Evolutionary conservation across 306 rosid genomes (phyloP), one percentile per base, ranked within the genome.

Genomic region (Pyrus betulifolia): DNA sequence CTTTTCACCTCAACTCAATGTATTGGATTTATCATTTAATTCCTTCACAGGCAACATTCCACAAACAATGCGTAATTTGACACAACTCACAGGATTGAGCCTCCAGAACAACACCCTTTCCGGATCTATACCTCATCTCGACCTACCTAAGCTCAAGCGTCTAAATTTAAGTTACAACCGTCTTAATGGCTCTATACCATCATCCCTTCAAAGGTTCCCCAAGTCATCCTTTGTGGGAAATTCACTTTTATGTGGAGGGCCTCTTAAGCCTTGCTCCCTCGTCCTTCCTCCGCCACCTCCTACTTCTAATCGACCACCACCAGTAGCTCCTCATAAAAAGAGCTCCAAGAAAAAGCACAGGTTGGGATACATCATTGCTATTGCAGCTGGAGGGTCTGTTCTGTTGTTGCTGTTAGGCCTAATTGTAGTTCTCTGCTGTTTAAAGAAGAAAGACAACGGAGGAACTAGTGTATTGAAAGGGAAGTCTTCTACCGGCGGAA

Each of bases 221-320:
- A n/a, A n/a, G n/a, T 88, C 97, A 19, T 85, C 97, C 38, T 94
- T 91, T 81, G 82, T 80, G 72, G 98, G 98, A 77, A 92, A 94
- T 80, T 72, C 88, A 42, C 84, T 44, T 75, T 82, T 93, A 67
- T 94, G 98, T 67, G 98, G 98, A 59, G 79, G 31, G 14, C 98
- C 98, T 76, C 84, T 94, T 55, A 85, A 82, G 74, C 73, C 91
- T 10, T 94, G 98, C 83, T 77, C 87, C 45, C 15, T 45, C 2
- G n/a, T 71, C 67, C 82, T 84, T 62, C 82, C 93, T 8, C 71
- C 88, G 28, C 84, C 98, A 75, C 68, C 89, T 55, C 77, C 95
- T 21, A 63, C 85, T 35, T n/a, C 51, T 12, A 18, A 78, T 66
- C 88, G 85, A 30, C 51, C 87, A 45, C 78, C 87, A 58, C 80